phyloP scores from a whole-genome alignment of 2,329 filamentous ascomycete genomes.

The Microsporum ferrugineum region DNA sequence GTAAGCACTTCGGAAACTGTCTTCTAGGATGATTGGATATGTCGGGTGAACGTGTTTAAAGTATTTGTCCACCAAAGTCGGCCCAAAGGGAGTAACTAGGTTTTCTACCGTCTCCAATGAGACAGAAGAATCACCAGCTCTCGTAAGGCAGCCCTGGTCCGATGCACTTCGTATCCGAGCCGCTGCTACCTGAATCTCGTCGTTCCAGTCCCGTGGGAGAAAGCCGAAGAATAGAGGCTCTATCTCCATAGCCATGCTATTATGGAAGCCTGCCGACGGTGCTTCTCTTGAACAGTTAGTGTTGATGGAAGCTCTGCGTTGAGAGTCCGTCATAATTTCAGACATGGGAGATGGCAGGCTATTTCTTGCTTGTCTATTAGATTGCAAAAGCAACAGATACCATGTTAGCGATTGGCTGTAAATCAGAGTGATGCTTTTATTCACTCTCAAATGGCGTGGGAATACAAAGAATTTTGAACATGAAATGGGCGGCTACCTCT shows the following conservation, averaged over 20 bases:
- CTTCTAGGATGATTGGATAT: conserved; percentile 33
- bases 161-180: conserved; percentile 29
- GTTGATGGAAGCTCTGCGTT: not conserved
- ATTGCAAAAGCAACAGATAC: not conserved
- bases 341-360: not conserved
- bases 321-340: not conserved
- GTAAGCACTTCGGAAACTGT: conserved; percentile 35
- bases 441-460: not conserved
- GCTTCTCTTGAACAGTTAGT: not conserved
- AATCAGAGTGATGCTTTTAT: not conserved
- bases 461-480: not conserved
- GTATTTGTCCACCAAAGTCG: conserved; percentile 35
- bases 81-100: conserved; percentile 33
- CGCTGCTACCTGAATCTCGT: conserved; percentile 27
- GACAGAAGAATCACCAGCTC: conserved; percentile 22
- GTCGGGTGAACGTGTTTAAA: conserved; percentile 35
- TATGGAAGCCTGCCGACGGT: conserved; percentile 27
- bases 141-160: conserved; percentile 33
- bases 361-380: conserved; percentile 8
- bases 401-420: not conserved
- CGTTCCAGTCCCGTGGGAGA: conserved; percentile 31
- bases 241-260: conserved; percentile 34
- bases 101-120: conserved; percentile 34
- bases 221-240: conserved; percentile 31
- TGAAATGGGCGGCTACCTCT: conserved; percentile 24